These are phyloP conservation scores for Prunus salicina DNA, from an alignment of 306 rosid species.

Conservation along the genomic window DNA sequence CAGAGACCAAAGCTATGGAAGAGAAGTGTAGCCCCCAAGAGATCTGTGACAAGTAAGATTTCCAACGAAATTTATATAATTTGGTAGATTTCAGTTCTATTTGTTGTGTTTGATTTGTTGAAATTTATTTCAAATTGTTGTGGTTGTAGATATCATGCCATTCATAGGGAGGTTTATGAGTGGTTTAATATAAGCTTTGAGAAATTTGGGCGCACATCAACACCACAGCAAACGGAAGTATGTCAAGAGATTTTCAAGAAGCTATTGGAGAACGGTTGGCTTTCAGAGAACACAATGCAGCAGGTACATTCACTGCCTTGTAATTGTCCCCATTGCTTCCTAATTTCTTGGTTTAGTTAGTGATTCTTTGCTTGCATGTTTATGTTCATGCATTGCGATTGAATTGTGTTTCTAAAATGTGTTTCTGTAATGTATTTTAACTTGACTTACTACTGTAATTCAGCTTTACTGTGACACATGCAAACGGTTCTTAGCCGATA, in stretches of 20 bases:
- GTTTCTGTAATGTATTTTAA: neutral
- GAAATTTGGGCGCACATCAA: slow-evolving; percentile 87
- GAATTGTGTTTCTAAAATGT: neutral
- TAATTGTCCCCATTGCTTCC: neutral
- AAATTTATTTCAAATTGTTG: neutral
- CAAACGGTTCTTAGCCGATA: slow-evolving; percentile 80
- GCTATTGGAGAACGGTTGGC: slow-evolving; percentile 68
- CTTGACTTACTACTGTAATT: slow-evolving; percentile 28
- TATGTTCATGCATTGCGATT: neutral
- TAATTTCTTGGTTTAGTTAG: neutral
- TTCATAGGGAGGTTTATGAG: slow-evolving; percentile 77
- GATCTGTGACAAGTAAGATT: slow-evolving; percentile 84
- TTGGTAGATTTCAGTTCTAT: neutral
- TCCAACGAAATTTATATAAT: neutral
- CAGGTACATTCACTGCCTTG: slow-evolving; percentile 48
- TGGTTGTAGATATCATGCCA: slow-evolving; percentile 62
- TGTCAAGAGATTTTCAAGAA: slow-evolving; percentile 80
- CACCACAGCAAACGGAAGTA: slow-evolving; percentile 83
- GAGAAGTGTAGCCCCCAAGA: slow-evolving; percentile 86
- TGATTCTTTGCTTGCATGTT: neutral
- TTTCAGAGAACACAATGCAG: slow-evolving; percentile 80
- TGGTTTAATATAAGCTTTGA: slow-evolving; percentile 93
- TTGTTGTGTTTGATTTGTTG: neutral
- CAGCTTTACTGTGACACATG: slow-evolving; percentile 91
- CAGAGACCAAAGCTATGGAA: slow-evolving; percentile 95